Evolutionary conservation across 345 rosid genomes (phyloP).

Genomic region (Anastatica hierochuntica): DNA sequence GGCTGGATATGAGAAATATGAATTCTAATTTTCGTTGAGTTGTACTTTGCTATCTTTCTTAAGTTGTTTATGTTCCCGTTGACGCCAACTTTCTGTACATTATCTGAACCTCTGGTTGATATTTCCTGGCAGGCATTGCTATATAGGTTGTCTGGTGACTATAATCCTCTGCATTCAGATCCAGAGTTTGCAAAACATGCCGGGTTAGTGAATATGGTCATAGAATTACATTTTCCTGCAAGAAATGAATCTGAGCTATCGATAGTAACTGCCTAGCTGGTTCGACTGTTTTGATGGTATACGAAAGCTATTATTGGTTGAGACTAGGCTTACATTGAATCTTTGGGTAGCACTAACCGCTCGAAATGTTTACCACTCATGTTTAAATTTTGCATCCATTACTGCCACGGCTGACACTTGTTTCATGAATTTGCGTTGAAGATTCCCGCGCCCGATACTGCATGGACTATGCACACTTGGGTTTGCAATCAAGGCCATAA

Average conservation of each 20-base stretch:
- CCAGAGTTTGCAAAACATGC: constrained; percentile 63
- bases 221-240: no score
- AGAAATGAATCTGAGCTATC: background rate
- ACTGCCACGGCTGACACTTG: constrained; percentile 15
- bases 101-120: constrained; percentile 12
- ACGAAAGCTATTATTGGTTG: no score
- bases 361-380: no score
- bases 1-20: no score
- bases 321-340: no score
- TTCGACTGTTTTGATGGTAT: no score
- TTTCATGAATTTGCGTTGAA: constrained; percentile 8
- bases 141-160: constrained; percentile 90
- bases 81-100: background rate
- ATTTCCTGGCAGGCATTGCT: constrained; percentile 63
- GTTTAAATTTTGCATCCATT: background rate
- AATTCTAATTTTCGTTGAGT: background rate
- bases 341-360: no score
- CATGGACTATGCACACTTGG: constrained; percentile 88
- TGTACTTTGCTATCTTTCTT: background rate
- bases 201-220: constrained; percentile 44
- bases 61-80: constrained; percentile 1
- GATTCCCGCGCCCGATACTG: constrained; percentile 79
- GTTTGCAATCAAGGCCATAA: constrained; percentile 67
- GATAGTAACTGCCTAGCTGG: no score
- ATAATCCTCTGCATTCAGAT: constrained; percentile 92